phyloP scores from a whole-genome alignment of 177 flowering plant species.

The Vitis hybrid region DNA sequence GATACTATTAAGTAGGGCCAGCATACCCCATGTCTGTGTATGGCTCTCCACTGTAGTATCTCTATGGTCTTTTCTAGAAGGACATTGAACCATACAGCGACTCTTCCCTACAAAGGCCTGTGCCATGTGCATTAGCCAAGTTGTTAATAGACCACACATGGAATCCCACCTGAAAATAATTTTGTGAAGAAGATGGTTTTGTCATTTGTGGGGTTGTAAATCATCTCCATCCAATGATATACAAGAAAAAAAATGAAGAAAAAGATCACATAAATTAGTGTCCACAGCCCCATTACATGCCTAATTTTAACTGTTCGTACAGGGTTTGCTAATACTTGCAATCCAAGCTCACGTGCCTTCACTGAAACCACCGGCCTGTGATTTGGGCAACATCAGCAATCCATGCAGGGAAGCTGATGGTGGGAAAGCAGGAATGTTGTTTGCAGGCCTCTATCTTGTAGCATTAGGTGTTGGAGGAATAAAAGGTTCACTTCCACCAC shows the following conservation, averaged over 20 bases:
- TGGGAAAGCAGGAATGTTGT: conserved; percentile 47
- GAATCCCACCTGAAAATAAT: neutral
- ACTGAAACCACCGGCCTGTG: conserved; percentile 48
- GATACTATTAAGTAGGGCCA: neutral
- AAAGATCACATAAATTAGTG: no score
- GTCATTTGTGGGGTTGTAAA: neutral
- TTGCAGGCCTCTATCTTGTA: conserved; percentile 65
- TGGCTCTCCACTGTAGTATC: neutral
- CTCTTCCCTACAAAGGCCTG: no score
- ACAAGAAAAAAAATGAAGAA: neutral
- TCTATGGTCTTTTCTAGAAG: neutral
- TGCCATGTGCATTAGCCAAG: neutral
- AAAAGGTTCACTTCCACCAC: conserved; percentile 72
- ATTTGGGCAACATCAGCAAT: conserved; percentile 1
- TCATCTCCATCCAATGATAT: neutral
- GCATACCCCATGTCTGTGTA: neutral
- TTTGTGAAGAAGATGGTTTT: neutral
- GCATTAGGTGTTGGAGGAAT: conserved; percentile 87
- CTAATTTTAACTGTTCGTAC: conserved; percentile 16
- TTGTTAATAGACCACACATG: neutral
- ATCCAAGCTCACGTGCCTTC: conserved; percentile 63
- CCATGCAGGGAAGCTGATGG: conserved; percentile 43
- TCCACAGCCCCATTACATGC: neutral
- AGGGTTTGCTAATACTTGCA: conserved; percentile 76
- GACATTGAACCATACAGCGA: neutral